Base-by-base conservation (phyloP, 805 yeast species). In the Wickerhamomyces canadensis region DNA sequence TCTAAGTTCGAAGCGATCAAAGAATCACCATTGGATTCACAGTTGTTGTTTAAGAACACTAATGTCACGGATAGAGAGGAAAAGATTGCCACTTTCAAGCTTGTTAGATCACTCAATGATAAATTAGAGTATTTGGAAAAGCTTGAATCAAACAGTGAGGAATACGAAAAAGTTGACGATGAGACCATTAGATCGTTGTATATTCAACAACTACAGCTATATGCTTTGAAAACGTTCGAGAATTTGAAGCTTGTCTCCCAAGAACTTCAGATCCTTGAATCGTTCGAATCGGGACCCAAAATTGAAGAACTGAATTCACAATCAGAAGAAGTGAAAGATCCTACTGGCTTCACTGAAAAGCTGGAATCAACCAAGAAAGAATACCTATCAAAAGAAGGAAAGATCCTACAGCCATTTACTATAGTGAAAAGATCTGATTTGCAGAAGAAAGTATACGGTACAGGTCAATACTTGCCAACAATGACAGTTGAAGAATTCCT, bases 401-500 rank as follows among this genome's bases (percentile, higher is more conserved):
- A 81, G 56, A 81, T 91, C 6, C 59, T 84, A 23, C 74, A 83
- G 48, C 97, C 97, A 10, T 93, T 91, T 59, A 84, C 91, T 0
- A 70, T 91, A 14, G 76, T 78, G 12, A 65, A 80, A 9, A 70
- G 76, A 41, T 76, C 76, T 26, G 75, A 80, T 32, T 47, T 86
- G 14, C 66, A 71, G 40, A 63, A 68, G 23, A 75, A 80, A 49
- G 96, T 89, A 0, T 78, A 75, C 48, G 96, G 97, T 2, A 86
- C 94, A 3, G 98, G 97, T 1, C 97, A 93, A 60, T 78, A 72
- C 19, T 68, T 91, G 21, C 98, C 98, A 3, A 86, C 97, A 0
- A 86, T 93, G 93, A 68, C 95, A 0, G 88, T 93, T 0, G 98
- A 93, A 46, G 97, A 93, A 49, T 80, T 84, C 43, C 65, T 93